Evolutionary conservation across 495 filamentous ascomycete genomes (phyloP).

Genomic region (Lasiosphaeria ovina): DNA sequence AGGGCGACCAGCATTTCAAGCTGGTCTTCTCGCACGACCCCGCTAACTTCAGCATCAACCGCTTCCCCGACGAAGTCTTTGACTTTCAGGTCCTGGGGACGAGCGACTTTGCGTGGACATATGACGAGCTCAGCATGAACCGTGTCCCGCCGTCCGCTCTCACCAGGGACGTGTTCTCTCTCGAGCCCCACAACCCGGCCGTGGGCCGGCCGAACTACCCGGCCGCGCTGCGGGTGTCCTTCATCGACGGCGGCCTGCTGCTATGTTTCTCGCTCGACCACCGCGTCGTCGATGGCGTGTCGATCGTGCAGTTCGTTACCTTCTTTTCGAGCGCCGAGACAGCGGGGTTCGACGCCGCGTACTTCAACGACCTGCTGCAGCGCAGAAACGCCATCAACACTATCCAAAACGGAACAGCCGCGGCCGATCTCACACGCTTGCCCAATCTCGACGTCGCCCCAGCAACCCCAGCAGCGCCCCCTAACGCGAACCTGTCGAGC

Average conservation of each 20-base stretch:
- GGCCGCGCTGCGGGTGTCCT: neutral
- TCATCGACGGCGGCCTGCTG: neutral
- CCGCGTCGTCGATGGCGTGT: neutral
- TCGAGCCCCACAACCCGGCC: neutral
- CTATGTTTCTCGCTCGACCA: neutral
- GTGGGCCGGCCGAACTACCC: neutral
- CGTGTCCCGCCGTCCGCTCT: neutral
- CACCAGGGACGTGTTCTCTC: conserved; percentile 7
- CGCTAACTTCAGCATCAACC: neutral
- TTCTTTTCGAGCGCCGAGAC: neutral
- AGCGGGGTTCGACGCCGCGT: neutral
- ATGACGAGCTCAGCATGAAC: neutral
- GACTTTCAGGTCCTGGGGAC: neutral
- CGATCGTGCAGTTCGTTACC: neutral
- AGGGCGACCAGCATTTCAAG: neutral
- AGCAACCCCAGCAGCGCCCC: neutral
- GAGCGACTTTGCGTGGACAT: neutral
- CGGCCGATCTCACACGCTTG: neutral
- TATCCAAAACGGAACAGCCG: neutral
- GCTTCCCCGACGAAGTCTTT: neutral
- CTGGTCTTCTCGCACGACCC: neutral
- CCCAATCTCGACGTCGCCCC: neutral
- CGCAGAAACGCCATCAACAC: neutral
- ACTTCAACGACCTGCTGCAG: neutral
- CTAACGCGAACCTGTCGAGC: neutral